Evolutionary conservation across 2,329 filamentous ascomycete species (phyloP), one percentile per base, ranked within the genome.

Genomic region (Microcyclospora pomicola): DNA sequence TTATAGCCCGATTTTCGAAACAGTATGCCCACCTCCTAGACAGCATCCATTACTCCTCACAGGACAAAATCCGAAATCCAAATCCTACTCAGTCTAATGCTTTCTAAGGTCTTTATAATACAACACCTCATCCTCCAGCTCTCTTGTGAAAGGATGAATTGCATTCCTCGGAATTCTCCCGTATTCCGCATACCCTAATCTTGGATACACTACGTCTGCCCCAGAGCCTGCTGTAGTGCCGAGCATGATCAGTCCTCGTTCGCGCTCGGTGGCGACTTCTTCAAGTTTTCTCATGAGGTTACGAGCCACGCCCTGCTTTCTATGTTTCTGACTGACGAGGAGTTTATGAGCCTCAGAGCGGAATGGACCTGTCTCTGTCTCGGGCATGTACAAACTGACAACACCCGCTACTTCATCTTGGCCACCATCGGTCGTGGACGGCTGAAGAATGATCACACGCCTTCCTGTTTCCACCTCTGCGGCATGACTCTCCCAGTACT

Each of bases 261-360:
- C 71, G 31, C 63, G 58, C 27, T 54, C 57, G 10, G 55, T 46
- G 1, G 75, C 74, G 51, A 75, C 67, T 3, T 52, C 54, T 53
- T 80, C 73, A n/a, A 78, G 45, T n/a, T 63, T 63, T 15, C 40
- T 49, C 58, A 79, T 67, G 46, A 80, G 49, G 14, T 55, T 53
- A 44, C 58, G 66, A 2, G 71, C 73, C 34, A 71, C 66, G 3
- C 75, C 73, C 34, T 59, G 61, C 2, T 63, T 52, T 6, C 75
- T 62, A 47, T 66, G 68, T 33, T 59, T 59, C 10, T 68, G 69
- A 42, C 65, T 67, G 9, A 79, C 63, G 30, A 80, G 59, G 28
- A 80, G 59, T 52, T 74, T 73, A 55, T 79, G 68, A 2, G 80
- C 68, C 9, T 56, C 48, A 2, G 62, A 72, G 24, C 73, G 61